Evolutionary conservation across 73 alveolate species (phyloP).

Genomic region (Paraurostyla sp.): DNA sequence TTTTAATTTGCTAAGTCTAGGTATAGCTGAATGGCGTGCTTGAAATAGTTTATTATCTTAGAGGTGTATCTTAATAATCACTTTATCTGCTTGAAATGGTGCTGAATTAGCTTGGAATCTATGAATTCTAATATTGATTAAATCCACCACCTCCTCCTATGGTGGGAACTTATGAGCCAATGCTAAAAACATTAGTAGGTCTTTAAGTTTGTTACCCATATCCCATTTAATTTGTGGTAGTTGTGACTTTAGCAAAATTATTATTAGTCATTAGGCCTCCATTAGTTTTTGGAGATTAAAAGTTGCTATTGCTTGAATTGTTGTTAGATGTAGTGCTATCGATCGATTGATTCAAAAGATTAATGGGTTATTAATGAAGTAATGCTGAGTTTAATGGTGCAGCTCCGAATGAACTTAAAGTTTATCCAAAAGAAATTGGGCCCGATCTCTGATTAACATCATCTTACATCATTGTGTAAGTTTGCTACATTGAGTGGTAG

Average conservation of each 20-base stretch:
- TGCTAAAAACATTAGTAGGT: constrained; percentile 15
- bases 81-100: constrained; percentile 23
- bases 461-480: background rate
- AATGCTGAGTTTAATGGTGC: too few species aligned
- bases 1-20: too few species aligned
- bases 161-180: background rate
- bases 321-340: constrained; percentile 12
- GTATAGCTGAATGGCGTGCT: background rate
- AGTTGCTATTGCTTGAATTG: background rate
- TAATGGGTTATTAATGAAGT: background rate
- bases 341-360: background rate
- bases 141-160: background rate
- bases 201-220: too few species aligned
- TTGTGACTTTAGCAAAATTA: too few species aligned
- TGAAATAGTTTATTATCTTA: background rate
- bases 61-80: constrained; percentile 29
- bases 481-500: background rate
- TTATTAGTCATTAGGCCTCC: too few species aligned
- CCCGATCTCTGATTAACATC: background rate
- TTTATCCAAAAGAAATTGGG: background rate
- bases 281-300: background rate
- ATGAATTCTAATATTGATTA: background rate
- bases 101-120: background rate
- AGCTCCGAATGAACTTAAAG: background rate
- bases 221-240: too few species aligned